A percentile compares a stretch with the other conserved stretches of the same genome.
These are phyloP conservation scores for Jasminum sambac DNA, from an alignment of 257 asterid species.

Conservation along the genomic window DNA sequence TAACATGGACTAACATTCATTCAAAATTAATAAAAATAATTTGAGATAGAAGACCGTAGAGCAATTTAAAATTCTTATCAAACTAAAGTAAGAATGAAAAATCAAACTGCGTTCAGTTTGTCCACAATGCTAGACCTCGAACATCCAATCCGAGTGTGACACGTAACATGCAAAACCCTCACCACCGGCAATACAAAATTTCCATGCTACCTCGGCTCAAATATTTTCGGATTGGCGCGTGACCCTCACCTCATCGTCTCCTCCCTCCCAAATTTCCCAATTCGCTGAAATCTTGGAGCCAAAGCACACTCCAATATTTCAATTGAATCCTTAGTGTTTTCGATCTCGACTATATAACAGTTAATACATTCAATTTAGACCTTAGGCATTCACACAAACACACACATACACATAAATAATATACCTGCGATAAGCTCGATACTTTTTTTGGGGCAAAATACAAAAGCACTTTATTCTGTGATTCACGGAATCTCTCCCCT, in stretches of 20 bases:
- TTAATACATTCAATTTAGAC: slow-evolving; percentile 6
- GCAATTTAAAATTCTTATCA: too few species aligned
- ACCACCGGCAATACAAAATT: slow-evolving; percentile 18
- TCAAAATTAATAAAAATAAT: too few species aligned
- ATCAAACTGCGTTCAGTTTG: background rate
- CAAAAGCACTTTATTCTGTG: slow-evolving; percentile 3
- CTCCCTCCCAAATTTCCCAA: slow-evolving; percentile 41
- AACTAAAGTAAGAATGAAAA: background rate
- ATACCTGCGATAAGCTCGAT: slow-evolving; percentile 15
- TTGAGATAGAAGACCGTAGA: too few species aligned
- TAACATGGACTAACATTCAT: too few species aligned
- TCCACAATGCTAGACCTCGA: background rate
- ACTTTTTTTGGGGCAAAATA: background rate
- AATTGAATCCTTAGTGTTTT: slow-evolving; percentile 20
- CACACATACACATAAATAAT: slow-evolving; percentile 17
- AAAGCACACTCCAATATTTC: slow-evolving; percentile 38
- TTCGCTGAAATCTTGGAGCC: slow-evolving; percentile 66
- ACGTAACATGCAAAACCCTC: background rate
- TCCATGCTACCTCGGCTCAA: slow-evolving; percentile 30
- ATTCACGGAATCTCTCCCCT: background rate
- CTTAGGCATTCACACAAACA: slow-evolving; percentile 27
- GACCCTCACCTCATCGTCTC: slow-evolving; percentile 4
- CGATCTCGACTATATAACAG: background rate
- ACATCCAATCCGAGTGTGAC: slow-evolving; percentile 24
- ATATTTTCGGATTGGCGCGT: slow-evolving; percentile 50